Evolutionary conservation across 2,329 filamentous ascomycete genomes (phyloP).

Genomic region (Claviceps sp.): DNA sequence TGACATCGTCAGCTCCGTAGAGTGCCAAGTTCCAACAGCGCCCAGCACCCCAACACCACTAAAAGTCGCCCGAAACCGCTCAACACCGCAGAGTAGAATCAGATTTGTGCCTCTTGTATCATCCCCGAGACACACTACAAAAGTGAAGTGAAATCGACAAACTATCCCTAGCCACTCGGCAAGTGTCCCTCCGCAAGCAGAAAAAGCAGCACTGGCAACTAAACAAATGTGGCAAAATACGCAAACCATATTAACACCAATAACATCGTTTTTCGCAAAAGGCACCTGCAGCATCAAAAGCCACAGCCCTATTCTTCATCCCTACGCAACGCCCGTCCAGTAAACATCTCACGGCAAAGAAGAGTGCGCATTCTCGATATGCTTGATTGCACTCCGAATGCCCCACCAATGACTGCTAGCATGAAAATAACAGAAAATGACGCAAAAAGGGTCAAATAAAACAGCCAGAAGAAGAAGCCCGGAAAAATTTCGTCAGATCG

Average conservation of each 20-base stretch:
- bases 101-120: background rate
- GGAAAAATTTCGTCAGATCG: slow-evolving; percentile 3
- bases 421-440: background rate
- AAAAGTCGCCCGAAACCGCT: background rate
- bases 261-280: background rate
- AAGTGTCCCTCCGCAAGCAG: background rate
- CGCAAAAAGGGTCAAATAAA: background rate
- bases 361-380: no score
- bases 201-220: background rate
- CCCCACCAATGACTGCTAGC: background rate
- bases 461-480: background rate
- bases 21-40: background rate
- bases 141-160: background rate
- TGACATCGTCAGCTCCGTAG: background rate
- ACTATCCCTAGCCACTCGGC: background rate
- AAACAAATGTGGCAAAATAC: no score
- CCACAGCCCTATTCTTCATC: no score
- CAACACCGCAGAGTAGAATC: background rate
- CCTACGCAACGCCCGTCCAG: no score
- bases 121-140: background rate
- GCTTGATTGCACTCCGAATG: background rate
- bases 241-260: background rate
- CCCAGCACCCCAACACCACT: no score
- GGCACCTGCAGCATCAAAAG: no score
- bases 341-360: no score